Evolutionary conservation across 345 rosid genomes (phyloP).

Genomic region (Salix purpurea): DNA sequence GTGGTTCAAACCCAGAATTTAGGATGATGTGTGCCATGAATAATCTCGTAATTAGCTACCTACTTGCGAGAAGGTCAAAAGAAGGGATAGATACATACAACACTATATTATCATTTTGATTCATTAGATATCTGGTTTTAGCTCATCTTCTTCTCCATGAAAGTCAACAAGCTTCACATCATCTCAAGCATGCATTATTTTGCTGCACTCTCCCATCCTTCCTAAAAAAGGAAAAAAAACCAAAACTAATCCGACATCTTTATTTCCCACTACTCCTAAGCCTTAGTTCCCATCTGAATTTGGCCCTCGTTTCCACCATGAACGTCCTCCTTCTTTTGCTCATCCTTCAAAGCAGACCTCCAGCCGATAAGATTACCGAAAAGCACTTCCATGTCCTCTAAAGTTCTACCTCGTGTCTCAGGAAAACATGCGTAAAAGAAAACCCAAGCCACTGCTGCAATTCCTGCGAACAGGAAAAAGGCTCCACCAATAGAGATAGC

Average conservation of each 20-base stretch:
- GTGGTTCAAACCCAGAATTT: neutral
- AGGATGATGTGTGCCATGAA: neutral
- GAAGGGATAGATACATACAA: neutral
- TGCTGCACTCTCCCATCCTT: neutral
- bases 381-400: constrained; percentile 69
- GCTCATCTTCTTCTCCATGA: neutral
- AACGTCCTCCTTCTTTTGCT: neutral
- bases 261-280: neutral
- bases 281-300: neutral
- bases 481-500: constrained; percentile 74
- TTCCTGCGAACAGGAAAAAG: constrained; percentile 53
- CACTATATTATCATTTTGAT: neutral
- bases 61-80: neutral
- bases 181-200: neutral
- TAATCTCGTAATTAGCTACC: neutral
- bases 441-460: constrained; percentile 47
- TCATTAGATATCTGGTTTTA: neutral
- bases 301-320: neutral
- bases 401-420: constrained; percentile 70
- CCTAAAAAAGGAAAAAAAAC: too few species aligned
- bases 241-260: neutral
- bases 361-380: constrained; percentile 50
- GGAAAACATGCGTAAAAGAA: constrained; percentile 56
- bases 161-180: neutral
- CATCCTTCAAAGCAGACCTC: constrained; percentile 28